Evolutionary conservation across 257 asterid genomes (phyloP).

Genomic region (Solanum pimpinellifolium): DNA sequence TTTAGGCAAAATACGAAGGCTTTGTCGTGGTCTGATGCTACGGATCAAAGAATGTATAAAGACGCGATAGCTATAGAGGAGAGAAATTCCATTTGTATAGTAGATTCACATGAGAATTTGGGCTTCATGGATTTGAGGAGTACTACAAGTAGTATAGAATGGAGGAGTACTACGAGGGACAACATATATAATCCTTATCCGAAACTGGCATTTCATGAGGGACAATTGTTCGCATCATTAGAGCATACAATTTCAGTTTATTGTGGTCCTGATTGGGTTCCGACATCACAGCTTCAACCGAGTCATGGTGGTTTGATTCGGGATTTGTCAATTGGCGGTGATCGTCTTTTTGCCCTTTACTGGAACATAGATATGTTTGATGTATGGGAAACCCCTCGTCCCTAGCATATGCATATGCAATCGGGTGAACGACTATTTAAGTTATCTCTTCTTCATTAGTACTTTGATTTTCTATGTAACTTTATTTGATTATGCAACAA

Average conservation of each 20-base stretch:
- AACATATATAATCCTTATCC: constrained; percentile 34
- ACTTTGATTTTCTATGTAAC: no score
- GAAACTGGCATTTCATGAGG: constrained; percentile 46
- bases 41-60: no score
- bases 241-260: constrained; percentile 64
- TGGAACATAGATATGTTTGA: constrained; percentile 27
- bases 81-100: constrained; percentile 14
- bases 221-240: constrained; percentile 36
- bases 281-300: constrained; percentile 48
- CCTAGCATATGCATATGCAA: no score
- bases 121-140: constrained; percentile 78
- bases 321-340: constrained; percentile 70
- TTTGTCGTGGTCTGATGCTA: no score
- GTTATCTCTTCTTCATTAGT: no score
- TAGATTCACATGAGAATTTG: constrained; percentile 66
- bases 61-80: constrained; percentile 47
- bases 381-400: constrained; percentile 38
- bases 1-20: not conserved
- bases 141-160: constrained; percentile 16
- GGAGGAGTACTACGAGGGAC: not conserved
- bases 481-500: no score
- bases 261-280: constrained; percentile 67
- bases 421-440: no score
- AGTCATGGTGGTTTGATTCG: constrained; percentile 73
- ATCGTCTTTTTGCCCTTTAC: no score